Evolutionary conservation across 2,329 filamentous ascomycete species (phyloP), one percentile per base, ranked within the genome.

Genomic region (Seiridium unicorne): DNA sequence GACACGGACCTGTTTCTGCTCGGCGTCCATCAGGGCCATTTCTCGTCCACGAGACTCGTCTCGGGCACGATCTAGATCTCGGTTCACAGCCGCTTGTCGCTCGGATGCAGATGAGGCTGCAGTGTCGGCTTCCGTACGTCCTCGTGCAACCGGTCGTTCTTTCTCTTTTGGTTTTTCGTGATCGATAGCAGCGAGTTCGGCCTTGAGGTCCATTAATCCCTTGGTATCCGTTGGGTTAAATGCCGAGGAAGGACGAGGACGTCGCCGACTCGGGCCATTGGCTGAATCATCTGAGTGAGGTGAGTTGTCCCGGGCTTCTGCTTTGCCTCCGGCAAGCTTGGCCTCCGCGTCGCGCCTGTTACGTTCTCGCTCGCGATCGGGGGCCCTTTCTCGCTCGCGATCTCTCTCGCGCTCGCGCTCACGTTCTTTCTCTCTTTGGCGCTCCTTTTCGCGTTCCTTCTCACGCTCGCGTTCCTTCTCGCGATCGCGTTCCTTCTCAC

Each of bases 1-100:
- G 3, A 95, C 78, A n/a, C 86, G 83, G n/a, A 85, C 78, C 63
- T 81, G 79, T 64, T 78, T 83, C 57, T 80, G 78, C 4, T 66
- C 61, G 3, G 73, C 60, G 10, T 64, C 64, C 3, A 66, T 38
- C 10, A 69, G 62, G 1, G 68, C 72, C 3, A 73, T 54, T 31
- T 82, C 79, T 44, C 80, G 80, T 31, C 80, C 77, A 38, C 79
- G 74, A 32, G 69, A 68, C 31, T 79, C 75, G 10, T 73, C 70
- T 58, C 42, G 56, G 51, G 38, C 26, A 40, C 46, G 61, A 64
- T 49, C 44, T 64, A 35, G 55, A 63, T 46, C 47, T 66, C 54
- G 57, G 64, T n/a, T 18, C 18, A n/a, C 48, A 34, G 48, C 9
- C 4, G 59, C 44, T 35, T 53, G 62, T 35, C 61, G 63, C 18